Evolutionary conservation across 179 eudicot genomes (phyloP).

Genomic region (Corrigiola litoralis): DNA sequence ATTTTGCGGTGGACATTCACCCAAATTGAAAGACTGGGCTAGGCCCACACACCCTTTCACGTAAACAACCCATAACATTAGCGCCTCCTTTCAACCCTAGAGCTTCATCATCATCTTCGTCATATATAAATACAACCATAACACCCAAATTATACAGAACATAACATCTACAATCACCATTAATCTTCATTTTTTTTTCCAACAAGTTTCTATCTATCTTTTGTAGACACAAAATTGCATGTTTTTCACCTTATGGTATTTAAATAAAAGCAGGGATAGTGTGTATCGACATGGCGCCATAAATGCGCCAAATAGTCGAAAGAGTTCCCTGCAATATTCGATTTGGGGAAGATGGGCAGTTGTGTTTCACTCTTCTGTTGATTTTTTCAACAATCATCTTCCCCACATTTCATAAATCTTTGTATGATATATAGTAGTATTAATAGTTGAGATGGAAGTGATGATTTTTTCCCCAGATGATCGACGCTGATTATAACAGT

Average conservation of each 20-base stretch:
- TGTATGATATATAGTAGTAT: no score
- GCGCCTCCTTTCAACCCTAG: no score
- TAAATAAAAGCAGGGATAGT: constrained; percentile 23
- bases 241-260: neutral
- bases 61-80: no score
- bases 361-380: constrained; percentile 22
- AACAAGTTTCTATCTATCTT: no score
- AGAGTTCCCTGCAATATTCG: constrained; percentile 22
- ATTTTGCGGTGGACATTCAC: no score
- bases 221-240: no score
- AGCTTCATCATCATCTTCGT: no score
- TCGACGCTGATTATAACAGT: constrained; percentile 19
- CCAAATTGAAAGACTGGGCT: no score
- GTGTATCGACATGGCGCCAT: constrained; percentile 31
- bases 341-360: constrained; percentile 37
- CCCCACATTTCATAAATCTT: constrained; percentile 24
- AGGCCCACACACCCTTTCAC: no score
- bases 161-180: neutral
- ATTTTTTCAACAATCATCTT: constrained; percentile 36
- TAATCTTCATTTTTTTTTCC: neutral
- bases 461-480: no score
- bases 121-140: no score
- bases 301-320: constrained; percentile 18
- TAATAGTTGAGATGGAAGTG: constrained; percentile 10
- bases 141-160: no score